Base-by-base conservation (phyloP, 345 rosid genomes). In the Corymbia maculata region DNA sequence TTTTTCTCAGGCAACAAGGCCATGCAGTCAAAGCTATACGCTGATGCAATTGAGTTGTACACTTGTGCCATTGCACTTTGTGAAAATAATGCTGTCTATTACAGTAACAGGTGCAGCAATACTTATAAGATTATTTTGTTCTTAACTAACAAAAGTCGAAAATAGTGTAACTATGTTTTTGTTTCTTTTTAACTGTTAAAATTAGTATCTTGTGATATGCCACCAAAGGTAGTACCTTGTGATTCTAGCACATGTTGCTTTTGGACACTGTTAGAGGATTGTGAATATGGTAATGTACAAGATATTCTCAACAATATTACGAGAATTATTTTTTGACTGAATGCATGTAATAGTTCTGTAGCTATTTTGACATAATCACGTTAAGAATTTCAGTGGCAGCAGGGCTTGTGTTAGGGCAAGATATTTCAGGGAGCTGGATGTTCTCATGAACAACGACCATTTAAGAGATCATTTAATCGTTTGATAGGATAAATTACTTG, bases 1-100 rank as follows among this genome's bases (percentile, higher is more conserved):
- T 87, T 85, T 57, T 89, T 89, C 90, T 89, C 89, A 97, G 99
- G 99, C 92, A 97, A 97, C 96, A 94, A 88, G 93, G 97, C 95
- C 5, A 92, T 95, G 98, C 98, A 94, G 91, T 93, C 92, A 52
- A 93, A 93, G 93, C 91, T 82, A n/a, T 97, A 94, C 91, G 85
- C 89, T 21, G 95, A 95, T 64, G 98, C 99, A 86, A 90, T 95
- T 88, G 95, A 97, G 87, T 88, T 94, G 88, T 97, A 97, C 94
- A 90, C 97, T 89, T 90, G 92, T 89, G 98, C 99, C 53, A 94
- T 95, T 89, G 92, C 97, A 51, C 96, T 97, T 45, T 80, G 89
- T 24, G 93, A 93, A 90, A 89, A 92, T 44, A 96, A 94, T 88
- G 97, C 99, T 89, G 94, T 97, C 88, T 97, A 95, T 91, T 95